These are phyloP conservation scores for Rhizophora apiculata DNA, from an alignment of 345 rosid species.

Conservation along the genomic window DNA sequence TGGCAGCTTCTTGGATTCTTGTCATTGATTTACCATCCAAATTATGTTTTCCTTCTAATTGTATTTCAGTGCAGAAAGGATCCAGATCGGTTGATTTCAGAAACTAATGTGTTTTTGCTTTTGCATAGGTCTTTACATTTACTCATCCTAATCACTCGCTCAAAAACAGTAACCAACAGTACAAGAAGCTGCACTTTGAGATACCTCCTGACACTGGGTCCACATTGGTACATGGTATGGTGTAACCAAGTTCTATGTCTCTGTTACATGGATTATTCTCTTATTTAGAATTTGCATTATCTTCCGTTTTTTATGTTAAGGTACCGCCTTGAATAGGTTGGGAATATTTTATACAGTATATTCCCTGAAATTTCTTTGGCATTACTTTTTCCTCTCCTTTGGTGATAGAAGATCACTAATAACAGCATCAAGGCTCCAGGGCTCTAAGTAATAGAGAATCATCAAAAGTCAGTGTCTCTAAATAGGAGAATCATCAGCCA, in stretches of 20 bases:
- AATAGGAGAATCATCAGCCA: too few relatives aligned
- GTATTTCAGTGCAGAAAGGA: not conserved
- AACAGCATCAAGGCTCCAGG: too few relatives aligned
- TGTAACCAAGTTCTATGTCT: not conserved
- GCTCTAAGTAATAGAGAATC: too few relatives aligned
- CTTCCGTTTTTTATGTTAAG: not conserved
- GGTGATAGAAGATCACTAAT: too few relatives aligned
- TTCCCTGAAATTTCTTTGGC: too few relatives aligned
- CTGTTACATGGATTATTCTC: not conserved
- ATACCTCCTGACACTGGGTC: slow-evolving; percentile 73
- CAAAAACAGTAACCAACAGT: slow-evolving; percentile 65
- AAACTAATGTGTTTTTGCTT: slow-evolving; percentile 14
- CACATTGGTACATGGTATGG: slow-evolving; percentile 82
- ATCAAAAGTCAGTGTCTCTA: too few relatives aligned
- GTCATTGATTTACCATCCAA: not conserved
- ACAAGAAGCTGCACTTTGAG: slow-evolving; percentile 70
- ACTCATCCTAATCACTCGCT: slow-evolving; percentile 69
- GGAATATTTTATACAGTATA: not conserved
- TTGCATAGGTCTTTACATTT: slow-evolving; percentile 77
- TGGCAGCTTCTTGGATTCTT: slow-evolving; percentile 11
- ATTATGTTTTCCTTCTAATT: not conserved
- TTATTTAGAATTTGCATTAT: not conserved
- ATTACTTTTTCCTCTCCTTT: too few relatives aligned
- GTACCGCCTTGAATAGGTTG: not conserved
- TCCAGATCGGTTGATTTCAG: slow-evolving; percentile 6